These are phyloP conservation scores for Chaetoceros tenuissimus DNA, from an alignment of 108 stramenopile genomes.

Conservation along the genomic window DNA sequence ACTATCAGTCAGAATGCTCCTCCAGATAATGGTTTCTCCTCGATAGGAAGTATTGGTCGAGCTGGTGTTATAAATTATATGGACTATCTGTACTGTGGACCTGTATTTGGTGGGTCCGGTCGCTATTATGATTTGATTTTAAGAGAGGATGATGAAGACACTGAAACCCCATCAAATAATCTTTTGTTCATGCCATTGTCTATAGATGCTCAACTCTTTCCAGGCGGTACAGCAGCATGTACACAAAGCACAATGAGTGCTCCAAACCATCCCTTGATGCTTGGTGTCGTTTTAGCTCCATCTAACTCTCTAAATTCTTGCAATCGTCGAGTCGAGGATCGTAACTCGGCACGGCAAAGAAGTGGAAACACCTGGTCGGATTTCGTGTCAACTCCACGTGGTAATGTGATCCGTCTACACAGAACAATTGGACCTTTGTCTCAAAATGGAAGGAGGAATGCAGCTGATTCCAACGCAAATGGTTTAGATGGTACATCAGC, in stretches of 20 bases:
- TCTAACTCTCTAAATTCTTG: conserved; percentile 48
- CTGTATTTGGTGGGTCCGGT: conserved; percentile 44
- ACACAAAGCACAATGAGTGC: conserved; percentile 39
- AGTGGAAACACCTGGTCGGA: not conserved
- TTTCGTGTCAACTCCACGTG: conserved; percentile 32
- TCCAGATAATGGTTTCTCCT: conserved; percentile 45
- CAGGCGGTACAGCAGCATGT: conserved; percentile 63
- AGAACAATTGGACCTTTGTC: not conserved
- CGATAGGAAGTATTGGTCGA: conserved; percentile 24
- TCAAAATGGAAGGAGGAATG: not conserved
- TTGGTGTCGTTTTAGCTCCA: conserved; percentile 53
- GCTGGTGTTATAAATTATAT: conserved; percentile 41
- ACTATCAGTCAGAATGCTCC: conserved; percentile 45
- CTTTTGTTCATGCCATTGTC: conserved; percentile 16
- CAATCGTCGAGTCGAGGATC: conserved; percentile 7
- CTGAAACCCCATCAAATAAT: not conserved
- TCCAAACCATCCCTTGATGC: conserved; percentile 52
- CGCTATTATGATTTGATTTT: conserved; percentile 39
- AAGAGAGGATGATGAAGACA: conserved; percentile 11
- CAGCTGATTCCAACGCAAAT: conserved; percentile 4
- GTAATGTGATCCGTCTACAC: conserved; percentile 46
- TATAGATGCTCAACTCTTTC: conserved; percentile 60
- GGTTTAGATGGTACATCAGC: conserved; percentile 50
- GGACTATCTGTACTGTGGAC: conserved; percentile 70
- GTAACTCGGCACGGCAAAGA: not conserved